phyloP scores from a whole-genome alignment of 2,329 filamentous ascomycete species.

The Diaporthe velutina region DNA sequence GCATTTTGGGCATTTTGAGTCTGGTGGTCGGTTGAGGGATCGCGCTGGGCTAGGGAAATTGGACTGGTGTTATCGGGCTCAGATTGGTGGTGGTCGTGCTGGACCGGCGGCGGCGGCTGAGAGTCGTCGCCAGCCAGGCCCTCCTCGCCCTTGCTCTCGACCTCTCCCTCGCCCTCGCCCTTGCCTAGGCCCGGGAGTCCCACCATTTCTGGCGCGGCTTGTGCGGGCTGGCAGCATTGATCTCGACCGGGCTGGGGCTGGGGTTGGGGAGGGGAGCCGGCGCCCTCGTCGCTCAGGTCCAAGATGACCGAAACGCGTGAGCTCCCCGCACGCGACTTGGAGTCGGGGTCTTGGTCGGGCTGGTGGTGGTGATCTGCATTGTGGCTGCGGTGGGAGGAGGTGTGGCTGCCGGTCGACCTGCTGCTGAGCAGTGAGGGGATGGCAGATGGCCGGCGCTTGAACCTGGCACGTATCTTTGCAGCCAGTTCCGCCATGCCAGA shows the following conservation, averaged over 20 bases:
- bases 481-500: constrained; percentile 59
- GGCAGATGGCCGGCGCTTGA: constrained; percentile 58
- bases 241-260: constrained; percentile 3
- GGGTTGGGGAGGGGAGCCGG: not conserved
- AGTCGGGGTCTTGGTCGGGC: constrained; percentile 7
- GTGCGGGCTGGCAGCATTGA: not conserved
- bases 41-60: constrained; percentile 26
- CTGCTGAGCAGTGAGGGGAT: constrained; percentile 52
- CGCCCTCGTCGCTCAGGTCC: constrained; percentile 16
- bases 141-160: constrained; percentile 21
- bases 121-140: constrained; percentile 15
- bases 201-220: not conserved
- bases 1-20: not conserved
- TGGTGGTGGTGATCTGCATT: constrained; percentile 33
- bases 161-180: not conserved
- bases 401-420: constrained; percentile 45
- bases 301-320: constrained; percentile 32
- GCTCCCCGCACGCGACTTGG: constrained; percentile 27
- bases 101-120: constrained; percentile 13
- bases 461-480: constrained; percentile 61
- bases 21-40: not conserved
- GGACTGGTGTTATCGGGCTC: constrained; percentile 4
- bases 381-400: constrained; percentile 40
- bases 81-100: constrained; percentile 19
- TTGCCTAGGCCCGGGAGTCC: not conserved